Percentiles rank a stretch among this genome's conserved stretches.
Conservation (phyloP, 768 basidiomycete genomes). For the Podaxis mareebaensis region DNA sequence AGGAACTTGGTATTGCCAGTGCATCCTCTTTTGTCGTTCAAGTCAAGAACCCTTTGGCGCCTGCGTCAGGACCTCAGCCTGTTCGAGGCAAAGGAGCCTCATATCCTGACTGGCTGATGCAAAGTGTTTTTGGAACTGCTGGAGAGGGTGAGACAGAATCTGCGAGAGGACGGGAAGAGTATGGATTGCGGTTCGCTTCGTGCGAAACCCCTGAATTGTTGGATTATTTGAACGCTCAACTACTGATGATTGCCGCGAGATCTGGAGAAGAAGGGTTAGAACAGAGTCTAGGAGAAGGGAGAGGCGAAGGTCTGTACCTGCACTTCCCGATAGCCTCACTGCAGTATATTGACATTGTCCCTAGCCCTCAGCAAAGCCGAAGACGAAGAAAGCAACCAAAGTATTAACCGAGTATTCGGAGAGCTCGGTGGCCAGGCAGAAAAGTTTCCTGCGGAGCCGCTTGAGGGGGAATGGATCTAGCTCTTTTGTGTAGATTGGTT, state of each 20-base stretch:
- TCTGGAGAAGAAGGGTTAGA: slow-evolving; percentile 49
- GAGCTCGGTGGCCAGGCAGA: slow-evolving; percentile 45
- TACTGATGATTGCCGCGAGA: slow-evolving; percentile 55
- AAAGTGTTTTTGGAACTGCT: slow-evolving; percentile 44
- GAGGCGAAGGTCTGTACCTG: slow-evolving; percentile 47
- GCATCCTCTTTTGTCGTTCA: slow-evolving; percentile 59
- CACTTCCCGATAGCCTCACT: neutral
- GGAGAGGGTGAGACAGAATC: slow-evolving; percentile 16
- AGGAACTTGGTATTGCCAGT: slow-evolving; percentile 50
- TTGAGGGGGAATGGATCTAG: slow-evolving; percentile 51
- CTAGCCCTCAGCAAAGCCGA: slow-evolving; percentile 42
- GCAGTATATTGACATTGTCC: neutral
- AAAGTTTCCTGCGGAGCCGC: slow-evolving; percentile 42
- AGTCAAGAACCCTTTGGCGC: slow-evolving; percentile 60
- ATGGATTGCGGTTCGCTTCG: slow-evolving; percentile 51
- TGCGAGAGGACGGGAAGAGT: slow-evolving; percentile 41
- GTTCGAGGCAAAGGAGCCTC: slow-evolving; percentile 35
- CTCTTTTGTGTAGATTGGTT: neutral
- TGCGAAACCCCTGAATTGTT: slow-evolving; percentile 53
- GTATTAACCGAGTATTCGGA: slow-evolving; percentile 42
- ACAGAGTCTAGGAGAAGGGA: slow-evolving; percentile 48
- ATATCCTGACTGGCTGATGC: slow-evolving; percentile 49
- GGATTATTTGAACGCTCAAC: slow-evolving; percentile 53
- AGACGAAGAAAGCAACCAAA: slow-evolving; percentile 38
- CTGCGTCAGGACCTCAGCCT: slow-evolving; percentile 35